Percentiles rank a stretch among this genome's conserved stretches.
Evolutionary conservation across 768 basidiomycete species (phyloP).

Genomic region (Ramaria rubella): DNA sequence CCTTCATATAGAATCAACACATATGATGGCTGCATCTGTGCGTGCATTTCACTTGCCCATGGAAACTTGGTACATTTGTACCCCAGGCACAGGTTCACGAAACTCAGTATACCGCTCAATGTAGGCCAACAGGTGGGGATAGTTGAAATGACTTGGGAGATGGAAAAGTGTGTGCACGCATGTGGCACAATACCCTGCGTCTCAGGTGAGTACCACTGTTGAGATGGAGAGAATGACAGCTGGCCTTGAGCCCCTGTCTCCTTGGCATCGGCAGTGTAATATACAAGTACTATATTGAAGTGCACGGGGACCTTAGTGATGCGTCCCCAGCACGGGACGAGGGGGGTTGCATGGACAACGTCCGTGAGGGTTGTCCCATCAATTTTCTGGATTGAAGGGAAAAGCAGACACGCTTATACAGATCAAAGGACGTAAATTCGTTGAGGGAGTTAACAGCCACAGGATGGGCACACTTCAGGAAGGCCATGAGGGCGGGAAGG

Average conservation of each 20-base stretch:
- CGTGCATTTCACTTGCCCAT: no score
- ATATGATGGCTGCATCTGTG: no score
- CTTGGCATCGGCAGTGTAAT: neutral
- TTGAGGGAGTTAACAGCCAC: neutral
- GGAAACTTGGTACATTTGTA: no score
- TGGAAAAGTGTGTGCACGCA: neutral
- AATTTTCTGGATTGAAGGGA: neutral
- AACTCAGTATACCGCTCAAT: no score
- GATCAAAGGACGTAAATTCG: neutral
- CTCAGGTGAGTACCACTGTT: neutral
- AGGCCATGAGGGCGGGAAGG: no score
- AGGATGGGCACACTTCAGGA: no score
- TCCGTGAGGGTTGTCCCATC: neutral
- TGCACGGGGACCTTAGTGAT: neutral
- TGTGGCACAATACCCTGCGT: neutral
- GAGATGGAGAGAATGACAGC: neutral
- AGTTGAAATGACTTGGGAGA: neutral
- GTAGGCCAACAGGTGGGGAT: no score
- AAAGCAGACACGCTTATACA: neutral
- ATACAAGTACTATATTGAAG: slow-evolving; percentile 13
- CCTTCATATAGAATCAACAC: no score
- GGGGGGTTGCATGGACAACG: neutral
- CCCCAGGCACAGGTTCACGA: no score
- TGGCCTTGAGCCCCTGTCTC: neutral
- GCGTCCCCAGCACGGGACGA: neutral